Percentiles rank a stretch among this genome's conserved stretches.
Conservation (phyloP, 2,329 filamentous ascomycete genomes). For the Fusarium sp. region DNA sequence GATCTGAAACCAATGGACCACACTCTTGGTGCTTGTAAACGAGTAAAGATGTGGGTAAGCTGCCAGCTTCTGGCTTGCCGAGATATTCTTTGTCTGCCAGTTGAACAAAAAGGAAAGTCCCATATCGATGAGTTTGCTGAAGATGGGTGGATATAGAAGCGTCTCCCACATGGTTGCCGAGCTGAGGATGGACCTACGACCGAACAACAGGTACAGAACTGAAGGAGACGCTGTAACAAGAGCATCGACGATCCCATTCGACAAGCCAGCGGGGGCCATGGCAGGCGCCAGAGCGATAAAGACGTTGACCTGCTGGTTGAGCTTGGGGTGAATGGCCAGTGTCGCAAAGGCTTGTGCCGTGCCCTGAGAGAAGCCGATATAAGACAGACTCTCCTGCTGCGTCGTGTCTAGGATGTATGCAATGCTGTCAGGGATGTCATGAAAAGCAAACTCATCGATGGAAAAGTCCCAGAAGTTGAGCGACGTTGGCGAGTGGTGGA, state of each 20-base stretch:
- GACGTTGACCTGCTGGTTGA: conserved; percentile 94
- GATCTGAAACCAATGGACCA: conserved; percentile 99
- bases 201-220: conserved; percentile 92
- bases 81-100: conserved; percentile 89
- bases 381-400: conserved; percentile 84
- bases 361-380: conserved; percentile 97
- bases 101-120: conserved; percentile 87
- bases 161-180: conserved; percentile 98
- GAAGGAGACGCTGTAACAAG: conserved; percentile 94
- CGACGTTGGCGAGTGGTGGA: conserved; percentile 79
- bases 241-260: conserved; percentile 90
- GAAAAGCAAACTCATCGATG: conserved; percentile 97
- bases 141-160: conserved; percentile 93
- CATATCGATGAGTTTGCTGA: conserved; percentile 87
- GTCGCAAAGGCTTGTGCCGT: conserved; percentile 97
- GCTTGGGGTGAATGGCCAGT: conserved; percentile 87
- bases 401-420: conserved; percentile 90
- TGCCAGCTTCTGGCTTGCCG: conserved; percentile 87
- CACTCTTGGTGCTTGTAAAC: conserved; percentile 94
- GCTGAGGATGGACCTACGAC: conserved; percentile 88
- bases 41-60: conserved; percentile 97
- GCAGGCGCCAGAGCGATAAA: conserved; percentile 96
- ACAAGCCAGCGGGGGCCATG: conserved; percentile 93
- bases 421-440: conserved; percentile 97
- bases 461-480: conserved; percentile 95